These are phyloP conservation scores for Noccaea bulbosa DNA, from an alignment of 345 rosid species.

Conservation along the genomic window DNA sequence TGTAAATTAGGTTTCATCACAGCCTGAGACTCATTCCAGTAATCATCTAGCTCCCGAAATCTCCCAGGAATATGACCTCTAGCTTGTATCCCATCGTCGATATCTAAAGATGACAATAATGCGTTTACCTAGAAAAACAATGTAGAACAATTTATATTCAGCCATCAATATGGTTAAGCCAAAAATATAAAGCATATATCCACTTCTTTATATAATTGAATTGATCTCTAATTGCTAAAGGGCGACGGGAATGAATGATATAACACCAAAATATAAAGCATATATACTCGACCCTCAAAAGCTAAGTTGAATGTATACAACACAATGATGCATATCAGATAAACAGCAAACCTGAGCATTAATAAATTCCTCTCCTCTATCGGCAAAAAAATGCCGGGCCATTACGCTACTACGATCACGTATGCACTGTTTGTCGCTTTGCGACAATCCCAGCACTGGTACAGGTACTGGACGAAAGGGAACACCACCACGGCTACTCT, in stretches of 20 bases:
- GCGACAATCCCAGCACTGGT: constrained; percentile 84
- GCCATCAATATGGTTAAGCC: background rate
- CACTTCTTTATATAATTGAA: constrained; percentile 6
- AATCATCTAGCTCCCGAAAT: constrained; percentile 80
- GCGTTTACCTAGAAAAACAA: constrained; percentile 76
- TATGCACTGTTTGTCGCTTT: constrained; percentile 93
- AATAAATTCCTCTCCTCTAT: constrained; percentile 87
- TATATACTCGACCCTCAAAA: constrained; percentile 17
- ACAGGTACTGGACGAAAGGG: constrained; percentile 88
- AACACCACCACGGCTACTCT: constrained; percentile 77
- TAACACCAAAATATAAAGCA: constrained; percentile 4
- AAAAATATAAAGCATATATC: too few species aligned
- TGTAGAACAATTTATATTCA: constrained; percentile 12
- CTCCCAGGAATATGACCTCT: constrained; percentile 81
- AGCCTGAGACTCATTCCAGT: constrained; percentile 99
- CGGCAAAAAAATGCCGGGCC: constrained; percentile 95
- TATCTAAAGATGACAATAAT: constrained; percentile 84
- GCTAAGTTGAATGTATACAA: constrained; percentile 4
- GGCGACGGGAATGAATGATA: constrained; percentile 8
- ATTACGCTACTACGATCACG: constrained; percentile 99
- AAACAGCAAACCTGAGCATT: constrained; percentile 71
- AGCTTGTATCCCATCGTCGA: constrained; percentile 68
- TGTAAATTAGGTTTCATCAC: constrained; percentile 59
- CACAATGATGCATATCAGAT: constrained; percentile 11
- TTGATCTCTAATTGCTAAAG: background rate